Conservation (phyloP, 169 alveolate species). For the Plasmodium berghei region DNA sequence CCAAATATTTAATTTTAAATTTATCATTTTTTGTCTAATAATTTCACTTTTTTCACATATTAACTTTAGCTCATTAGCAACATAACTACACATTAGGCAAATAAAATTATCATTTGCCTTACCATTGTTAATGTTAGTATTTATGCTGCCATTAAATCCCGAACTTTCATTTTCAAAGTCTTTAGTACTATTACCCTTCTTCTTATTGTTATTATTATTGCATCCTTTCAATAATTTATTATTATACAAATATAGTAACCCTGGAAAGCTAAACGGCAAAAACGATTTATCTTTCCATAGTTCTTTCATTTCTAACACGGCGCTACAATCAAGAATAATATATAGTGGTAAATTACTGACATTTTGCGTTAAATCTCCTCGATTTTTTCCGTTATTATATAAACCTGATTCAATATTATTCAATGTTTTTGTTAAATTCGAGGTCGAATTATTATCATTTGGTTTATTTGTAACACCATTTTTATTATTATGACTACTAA, state of each 20-base stretch:
- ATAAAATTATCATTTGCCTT: slow-evolving; percentile 35
- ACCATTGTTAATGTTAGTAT: background rate
- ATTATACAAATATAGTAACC: slow-evolving; percentile 53
- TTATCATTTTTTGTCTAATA: slow-evolving; percentile 57
- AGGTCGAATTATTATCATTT: too few species aligned
- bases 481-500: background rate
- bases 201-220: background rate
- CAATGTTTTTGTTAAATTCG: too few species aligned
- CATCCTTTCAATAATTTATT: slow-evolving; percentile 27
- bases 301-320: slow-evolving; percentile 73
- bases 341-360: slow-evolving; percentile 49
- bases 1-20: slow-evolving; percentile 48
- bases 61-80: slow-evolving; percentile 51
- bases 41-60: slow-evolving; percentile 70
- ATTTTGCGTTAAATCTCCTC: background rate
- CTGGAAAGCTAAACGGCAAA: slow-evolving; percentile 73
- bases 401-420: background rate
- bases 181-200: background rate
- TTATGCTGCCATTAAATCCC: background rate
- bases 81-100: slow-evolving; percentile 72
- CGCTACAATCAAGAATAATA: slow-evolving; percentile 61
- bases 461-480: background rate
- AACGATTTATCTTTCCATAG: slow-evolving; percentile 63
- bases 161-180: background rate
- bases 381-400: slow-evolving; percentile 1